phyloP scores from a whole-genome alignment of 371 early-diverging fungal species.

The Mucor irregularis region DNA sequence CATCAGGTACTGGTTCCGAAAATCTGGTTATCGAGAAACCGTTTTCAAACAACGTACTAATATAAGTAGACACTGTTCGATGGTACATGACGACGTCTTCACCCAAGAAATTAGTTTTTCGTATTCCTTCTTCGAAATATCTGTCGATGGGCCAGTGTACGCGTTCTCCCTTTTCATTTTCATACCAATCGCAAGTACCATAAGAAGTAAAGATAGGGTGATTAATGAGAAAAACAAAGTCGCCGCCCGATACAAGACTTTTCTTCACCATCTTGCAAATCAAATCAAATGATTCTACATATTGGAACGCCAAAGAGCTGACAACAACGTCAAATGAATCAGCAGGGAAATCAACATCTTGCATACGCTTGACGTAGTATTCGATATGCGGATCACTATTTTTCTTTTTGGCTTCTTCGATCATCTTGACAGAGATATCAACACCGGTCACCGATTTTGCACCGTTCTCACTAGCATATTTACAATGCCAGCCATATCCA shows the following conservation, averaged over 20 bases:
- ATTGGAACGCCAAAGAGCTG: slow-evolving; percentile 24
- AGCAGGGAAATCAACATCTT: slow-evolving; percentile 7
- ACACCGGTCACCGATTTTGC: slow-evolving; percentile 11
- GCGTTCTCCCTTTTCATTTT: slow-evolving; percentile 9
- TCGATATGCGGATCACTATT: background rate
- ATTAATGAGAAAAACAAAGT: slow-evolving; percentile 23
- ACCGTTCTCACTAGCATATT: slow-evolving; percentile 22
- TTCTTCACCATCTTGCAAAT: slow-evolving; percentile 4
- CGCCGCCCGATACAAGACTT: slow-evolving; percentile 5
- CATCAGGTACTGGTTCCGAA: slow-evolving; percentile 19
- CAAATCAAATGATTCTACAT: slow-evolving; percentile 16
- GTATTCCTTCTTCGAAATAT: slow-evolving; percentile 13
- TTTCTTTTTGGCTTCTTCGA: slow-evolving; percentile 12
- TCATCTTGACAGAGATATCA: slow-evolving; percentile 21
- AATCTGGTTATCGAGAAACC: slow-evolving; percentile 17
- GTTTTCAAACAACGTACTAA: slow-evolving; percentile 17
- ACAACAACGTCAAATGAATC: slow-evolving; percentile 20
- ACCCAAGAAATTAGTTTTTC: slow-evolving; percentile 16
- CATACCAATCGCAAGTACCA: slow-evolving; percentile 18
- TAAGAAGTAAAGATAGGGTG: slow-evolving; percentile 24
- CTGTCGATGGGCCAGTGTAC: slow-evolving; percentile 23
- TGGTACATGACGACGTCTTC: slow-evolving; percentile 19
- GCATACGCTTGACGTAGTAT: slow-evolving; percentile 7
- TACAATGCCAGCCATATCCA: slow-evolving; percentile 27
- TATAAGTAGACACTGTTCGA: slow-evolving; percentile 20